Evolutionary conservation across 2,329 filamentous ascomycete genomes (phyloP), one percentile per base, ranked within the genome.

Genomic region (Chrysoporthe deuterocubensis): DNA sequence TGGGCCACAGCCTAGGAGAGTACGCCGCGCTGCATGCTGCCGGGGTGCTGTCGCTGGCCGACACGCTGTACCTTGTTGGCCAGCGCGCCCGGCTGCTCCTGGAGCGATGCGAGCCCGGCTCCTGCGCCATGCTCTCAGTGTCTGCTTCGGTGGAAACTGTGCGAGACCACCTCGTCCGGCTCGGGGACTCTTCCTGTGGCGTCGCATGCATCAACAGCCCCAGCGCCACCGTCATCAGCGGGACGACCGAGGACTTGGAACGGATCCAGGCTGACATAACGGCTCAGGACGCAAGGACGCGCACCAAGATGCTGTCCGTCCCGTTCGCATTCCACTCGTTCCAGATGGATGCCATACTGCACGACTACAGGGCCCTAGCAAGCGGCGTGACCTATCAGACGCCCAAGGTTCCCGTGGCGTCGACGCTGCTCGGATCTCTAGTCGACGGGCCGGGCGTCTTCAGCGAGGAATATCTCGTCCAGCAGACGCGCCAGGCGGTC

Each of bases 401-500:
- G 6, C 61, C 66, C 0, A 21, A 26, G 1, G 4, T 64, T 1
- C 66, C 66, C 1, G 7, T 67, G 2, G 26, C 64, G 21, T 67
- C 61, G 21, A 50, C 59, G 4, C 46, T 66, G 16, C 59, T 66
- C 13, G 50, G 59, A 26, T 62, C 44, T 4, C 58, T 66, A 1
- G 69, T 40, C 14, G 62, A 21, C 44, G 50, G 37, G 44, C 44
- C 54, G 18, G 50, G 43, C 44, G 50, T 44, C 4, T 43, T 60
- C 16, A 13, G 8, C 40, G 52, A 43, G 14, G 3, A 43, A 21
- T 61, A 59, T 21, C 13, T 65, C 26, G 44, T 46, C 16, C 44
- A 16, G 21, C 14, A 40, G 32, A 43, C 65, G 3, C 85, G 90
- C 1, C 84, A 92, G 73, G 80, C 88, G 0, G 90, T 93, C 67